Base-by-base conservation (phyloP, 2,329 filamentous ascomycete genomes). In the Bipolaris oryzae region DNA sequence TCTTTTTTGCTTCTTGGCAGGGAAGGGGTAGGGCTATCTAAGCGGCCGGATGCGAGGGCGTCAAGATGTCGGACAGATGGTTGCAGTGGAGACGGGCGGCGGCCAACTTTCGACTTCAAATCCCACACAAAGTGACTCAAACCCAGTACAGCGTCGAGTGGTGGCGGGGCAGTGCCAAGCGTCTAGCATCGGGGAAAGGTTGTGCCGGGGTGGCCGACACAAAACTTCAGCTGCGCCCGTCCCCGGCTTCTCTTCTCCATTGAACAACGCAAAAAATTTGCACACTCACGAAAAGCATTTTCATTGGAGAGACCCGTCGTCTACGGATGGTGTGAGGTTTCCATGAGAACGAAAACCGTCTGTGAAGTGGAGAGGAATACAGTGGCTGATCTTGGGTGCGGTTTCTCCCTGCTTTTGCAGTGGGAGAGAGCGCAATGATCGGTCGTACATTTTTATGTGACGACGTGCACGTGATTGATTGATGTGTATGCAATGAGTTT, bases 341-440 rank as follows among this genome's bases (percentile, higher is more conserved):
- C 80, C 76, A 84, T 83, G 82, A 84, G 78, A 79, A 81, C 75
- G 81, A 81, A 82, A 83, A 83, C 82, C 81, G 81, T 83, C 80
- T 78, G 79, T 76, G 78, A 80, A 81, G 82, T 83, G 81, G 76
- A 84, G 81, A 83, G 65, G 66, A 76, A 72, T 56, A 64, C 59
- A 72, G 62, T 68, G 76, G 77, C 80, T 75, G 81, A 80, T 84
- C 81, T 83, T 84, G 82, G 82, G 82, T 84, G 82, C 82, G 82
- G 80, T 83, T 78, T 76, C 81, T 81, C 72, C 69, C 76, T 68
- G 73, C 74, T 73, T 76, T 75, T 64, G 71, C 73, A 56, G 73
- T 84, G 81, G 79, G 72, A 79, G 81, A 78, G 81, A 83, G 77
- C 82, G 82, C 82, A 84, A 84, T 84, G 82, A 84, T 83, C 80